A percentile compares a stretch with the other conserved stretches of the same genome.
These are phyloP conservation scores for Elasticomyces elasticus DNA, from an alignment of 495 filamentous ascomycete species.

Conservation along the genomic window DNA sequence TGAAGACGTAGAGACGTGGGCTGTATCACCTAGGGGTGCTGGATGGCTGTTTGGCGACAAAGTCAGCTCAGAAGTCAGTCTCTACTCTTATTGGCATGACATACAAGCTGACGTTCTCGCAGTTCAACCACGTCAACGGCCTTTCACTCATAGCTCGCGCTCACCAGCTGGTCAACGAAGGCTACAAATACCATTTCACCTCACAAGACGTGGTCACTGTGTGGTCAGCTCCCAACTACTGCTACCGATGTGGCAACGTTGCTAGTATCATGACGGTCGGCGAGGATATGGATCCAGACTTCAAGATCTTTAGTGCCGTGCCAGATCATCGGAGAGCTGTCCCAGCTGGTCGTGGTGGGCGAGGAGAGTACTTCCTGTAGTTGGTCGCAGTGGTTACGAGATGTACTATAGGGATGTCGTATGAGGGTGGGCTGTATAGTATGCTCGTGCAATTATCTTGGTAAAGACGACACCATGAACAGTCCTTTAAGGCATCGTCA, in stretches of 20 bases:
- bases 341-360: slow-evolving; percentile 66
- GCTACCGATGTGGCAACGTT: slow-evolving; percentile 95
- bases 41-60: slow-evolving; percentile 98
- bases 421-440: no score
- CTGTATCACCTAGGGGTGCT: slow-evolving; percentile 84
- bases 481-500: no score
- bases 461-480: no score
- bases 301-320: slow-evolving; percentile 91
- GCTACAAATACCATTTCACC: slow-evolving; percentile 96
- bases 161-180: slow-evolving; percentile 95
- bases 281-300: slow-evolving; percentile 72
- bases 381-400: background rate
- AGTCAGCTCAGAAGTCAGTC: slow-evolving; percentile 67
- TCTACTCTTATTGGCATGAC: background rate
- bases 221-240: slow-evolving; percentile 98
- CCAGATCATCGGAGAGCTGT: slow-evolving; percentile 84
- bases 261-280: slow-evolving; percentile 93
- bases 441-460: no score
- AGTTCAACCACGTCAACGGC: slow-evolving; percentile 95
- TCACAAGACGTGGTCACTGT: slow-evolving; percentile 98
- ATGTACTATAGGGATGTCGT: no score
- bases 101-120: background rate
- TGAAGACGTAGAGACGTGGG: slow-evolving; percentile 97
- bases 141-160: slow-evolving; percentile 89
- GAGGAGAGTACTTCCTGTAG: slow-evolving; percentile 93